phyloP scores from a whole-genome alignment of 805 yeast genomes.

The Cephaloascus albidus region DNA sequence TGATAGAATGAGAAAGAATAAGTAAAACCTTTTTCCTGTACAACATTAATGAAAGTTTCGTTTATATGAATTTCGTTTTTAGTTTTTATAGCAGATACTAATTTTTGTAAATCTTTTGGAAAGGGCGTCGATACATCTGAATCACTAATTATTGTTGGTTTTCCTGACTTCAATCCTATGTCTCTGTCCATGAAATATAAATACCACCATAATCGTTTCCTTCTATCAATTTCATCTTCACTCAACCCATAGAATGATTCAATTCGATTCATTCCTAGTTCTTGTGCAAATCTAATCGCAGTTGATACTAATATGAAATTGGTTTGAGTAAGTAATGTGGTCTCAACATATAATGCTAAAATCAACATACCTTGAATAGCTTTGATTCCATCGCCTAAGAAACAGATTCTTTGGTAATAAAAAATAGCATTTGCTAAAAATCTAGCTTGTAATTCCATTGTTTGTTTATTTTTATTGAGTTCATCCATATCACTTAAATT shows the following conservation, averaged over 20 bases:
- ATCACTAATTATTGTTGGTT: conserved; percentile 35
- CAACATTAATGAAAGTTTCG: background rate
- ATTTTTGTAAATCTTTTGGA: background rate
- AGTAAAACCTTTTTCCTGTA: background rate
- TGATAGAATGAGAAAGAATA: background rate
- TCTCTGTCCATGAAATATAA: conserved; percentile 39
- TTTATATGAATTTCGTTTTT: background rate
- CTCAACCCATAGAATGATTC: conserved; percentile 30
- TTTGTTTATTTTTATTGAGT: too few species aligned
- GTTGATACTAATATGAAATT: conserved; percentile 31
- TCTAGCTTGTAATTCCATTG: background rate
- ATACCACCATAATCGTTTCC: conserved; percentile 39
- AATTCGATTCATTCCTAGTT: conserved; percentile 45
- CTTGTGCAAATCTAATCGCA: conserved; percentile 45
- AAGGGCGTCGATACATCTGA: conserved; percentile 22
- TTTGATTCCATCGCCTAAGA: conserved; percentile 14
- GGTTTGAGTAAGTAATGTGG: conserved; percentile 27
- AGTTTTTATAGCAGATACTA: too few species aligned
- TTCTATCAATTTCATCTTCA: conserved; percentile 21
- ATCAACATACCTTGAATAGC: conserved; percentile 13
- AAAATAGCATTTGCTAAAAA: conserved; percentile 2
- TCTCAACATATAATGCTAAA: conserved; percentile 15
- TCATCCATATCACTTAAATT: background rate
- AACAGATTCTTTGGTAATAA: conserved; percentile 14
- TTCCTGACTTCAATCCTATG: conserved; percentile 34